Conservation (phyloP, 208 protist species). For the Trypanosoma platydactyli region DNA sequence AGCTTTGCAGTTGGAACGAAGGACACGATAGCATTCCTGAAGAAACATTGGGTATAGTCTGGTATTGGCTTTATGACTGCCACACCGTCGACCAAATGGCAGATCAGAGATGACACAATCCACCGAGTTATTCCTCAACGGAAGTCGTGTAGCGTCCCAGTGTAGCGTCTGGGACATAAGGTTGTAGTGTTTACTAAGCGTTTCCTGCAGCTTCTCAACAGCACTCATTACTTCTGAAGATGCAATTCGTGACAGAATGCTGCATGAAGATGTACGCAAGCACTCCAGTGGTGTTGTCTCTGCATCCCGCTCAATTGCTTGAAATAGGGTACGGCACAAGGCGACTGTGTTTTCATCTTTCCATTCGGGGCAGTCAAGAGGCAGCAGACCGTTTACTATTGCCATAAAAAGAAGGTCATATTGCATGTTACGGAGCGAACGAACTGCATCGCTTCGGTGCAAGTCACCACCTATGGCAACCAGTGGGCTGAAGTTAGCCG, state of each 20-base stretch:
- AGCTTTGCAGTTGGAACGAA: constrained; percentile 6
- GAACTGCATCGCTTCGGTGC: constrained; percentile 13
- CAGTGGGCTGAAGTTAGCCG: neutral
- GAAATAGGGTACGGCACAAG: neutral
- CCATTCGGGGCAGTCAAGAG: neutral
- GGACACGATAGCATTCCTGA: constrained; percentile 46
- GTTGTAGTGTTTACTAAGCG: neutral
- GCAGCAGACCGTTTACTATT: constrained; percentile 2
- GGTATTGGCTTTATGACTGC: constrained; percentile 45
- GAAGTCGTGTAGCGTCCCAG: constrained; percentile 40
- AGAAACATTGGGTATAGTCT: constrained; percentile 51
- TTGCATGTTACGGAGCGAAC: constrained; percentile 10
- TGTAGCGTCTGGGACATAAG: constrained; percentile 16
- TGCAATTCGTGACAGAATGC: neutral
- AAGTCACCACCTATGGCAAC: constrained; percentile 33
- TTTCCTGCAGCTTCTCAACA: neutral
- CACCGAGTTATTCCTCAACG: constrained; percentile 35
- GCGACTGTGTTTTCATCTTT: neutral
- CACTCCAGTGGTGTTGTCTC: neutral
- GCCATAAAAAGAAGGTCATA: constrained; percentile 2
- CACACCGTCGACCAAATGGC: constrained; percentile 67
- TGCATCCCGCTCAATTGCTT: neutral
- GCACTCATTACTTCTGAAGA: neutral
- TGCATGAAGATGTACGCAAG: neutral
- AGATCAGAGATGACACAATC: constrained; percentile 67